These are phyloP conservation scores for Ascochyta pisi DNA, from an alignment of 2,329 filamentous ascomycete genomes.

Conservation along the genomic window DNA sequence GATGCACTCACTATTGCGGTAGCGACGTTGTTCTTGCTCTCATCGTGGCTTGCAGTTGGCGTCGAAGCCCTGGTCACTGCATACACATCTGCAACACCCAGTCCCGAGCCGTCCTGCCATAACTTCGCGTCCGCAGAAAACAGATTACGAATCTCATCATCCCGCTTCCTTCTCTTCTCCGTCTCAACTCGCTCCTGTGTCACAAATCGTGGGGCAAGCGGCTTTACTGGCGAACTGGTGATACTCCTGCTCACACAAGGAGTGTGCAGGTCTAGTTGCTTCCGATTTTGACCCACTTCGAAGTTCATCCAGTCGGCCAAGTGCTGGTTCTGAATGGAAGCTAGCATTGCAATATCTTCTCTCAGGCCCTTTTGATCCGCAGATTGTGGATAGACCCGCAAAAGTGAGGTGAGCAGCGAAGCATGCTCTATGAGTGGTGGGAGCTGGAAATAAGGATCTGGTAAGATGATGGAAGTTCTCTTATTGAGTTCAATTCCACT, in stretches of 20 bases:
- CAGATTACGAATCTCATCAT: slow-evolving; percentile 19
- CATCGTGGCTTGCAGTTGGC: not conserved
- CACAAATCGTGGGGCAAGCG: not conserved
- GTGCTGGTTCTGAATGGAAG: slow-evolving; percentile 19
- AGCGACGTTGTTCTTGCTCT: not conserved
- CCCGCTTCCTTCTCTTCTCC: slow-evolving; percentile 3
- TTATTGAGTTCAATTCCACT: not conserved
- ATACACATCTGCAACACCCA: slow-evolving; percentile 26
- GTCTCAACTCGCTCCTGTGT: not conserved
- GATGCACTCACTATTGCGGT: not conserved
- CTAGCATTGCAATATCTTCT: slow-evolving; percentile 31
- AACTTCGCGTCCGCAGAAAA: slow-evolving; percentile 26
- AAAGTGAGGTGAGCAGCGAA: slow-evolving; percentile 18
- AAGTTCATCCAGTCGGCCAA: slow-evolving; percentile 24
- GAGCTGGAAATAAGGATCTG: slow-evolving; percentile 6
- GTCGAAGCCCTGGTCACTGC: not conserved
- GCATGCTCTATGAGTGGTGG: slow-evolving; percentile 24
- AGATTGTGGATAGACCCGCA: slow-evolving; percentile 27
- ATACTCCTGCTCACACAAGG: not conserved
- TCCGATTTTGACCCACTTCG: slow-evolving; percentile 1
- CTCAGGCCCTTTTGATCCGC: slow-evolving; percentile 19
- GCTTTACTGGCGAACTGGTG: not conserved
- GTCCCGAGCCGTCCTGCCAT: slow-evolving; percentile 28
- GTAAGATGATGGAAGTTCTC: not conserved
- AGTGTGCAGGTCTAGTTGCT: not conserved